Percentiles rank a stretch among this genome's conserved stretches.
Evolutionary conservation across 768 basidiomycete genomes (phyloP).

Genomic region (Paxillus ammoniavirescens): DNA sequence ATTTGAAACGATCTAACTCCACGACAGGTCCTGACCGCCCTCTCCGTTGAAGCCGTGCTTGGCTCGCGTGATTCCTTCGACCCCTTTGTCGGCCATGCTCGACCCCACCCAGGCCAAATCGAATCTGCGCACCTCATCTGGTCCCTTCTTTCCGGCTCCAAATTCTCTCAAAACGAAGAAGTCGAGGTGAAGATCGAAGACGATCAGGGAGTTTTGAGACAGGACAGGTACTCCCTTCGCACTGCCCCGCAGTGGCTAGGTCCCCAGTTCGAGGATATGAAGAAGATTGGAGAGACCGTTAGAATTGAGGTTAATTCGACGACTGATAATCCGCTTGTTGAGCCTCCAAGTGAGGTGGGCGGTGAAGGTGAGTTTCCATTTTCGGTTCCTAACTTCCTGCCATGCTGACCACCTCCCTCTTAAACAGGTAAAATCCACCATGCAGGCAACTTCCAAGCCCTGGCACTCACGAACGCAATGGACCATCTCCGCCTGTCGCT

Average conservation of each 20-base stretch:
- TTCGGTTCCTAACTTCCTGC: neutral
- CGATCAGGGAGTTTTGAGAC: constrained; percentile 71
- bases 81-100: constrained; percentile 71
- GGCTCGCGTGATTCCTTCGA: constrained; percentile 73
- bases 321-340: constrained; percentile 85
- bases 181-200: constrained; percentile 72
- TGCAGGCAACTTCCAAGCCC: constrained; percentile 90
- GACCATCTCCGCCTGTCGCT: constrained; percentile 78
- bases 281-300: constrained; percentile 60
- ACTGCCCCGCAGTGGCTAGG: constrained; percentile 85
- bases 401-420: constrained; percentile 34
- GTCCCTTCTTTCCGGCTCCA: constrained; percentile 65
- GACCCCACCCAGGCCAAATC: constrained; percentile 86
- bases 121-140: constrained; percentile 71
- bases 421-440: constrained; percentile 58
- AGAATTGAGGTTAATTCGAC: constrained; percentile 83
- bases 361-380: constrained; percentile 16
- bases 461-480: constrained; percentile 84
- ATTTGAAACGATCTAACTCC: neutral
- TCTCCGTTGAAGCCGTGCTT: constrained; percentile 80
- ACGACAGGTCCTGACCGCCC: constrained; percentile 67
- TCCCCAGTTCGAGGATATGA: constrained; percentile 79
- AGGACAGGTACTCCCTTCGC: constrained; percentile 68
- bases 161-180: constrained; percentile 65
- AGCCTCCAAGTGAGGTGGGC: constrained; percentile 66